Percentiles rank a stretch among this genome's conserved stretches.
These are phyloP conservation scores for Gigaspora rosea DNA, from an alignment of 192 early-diverging fungal genomes.

Conservation along the genomic window DNA sequence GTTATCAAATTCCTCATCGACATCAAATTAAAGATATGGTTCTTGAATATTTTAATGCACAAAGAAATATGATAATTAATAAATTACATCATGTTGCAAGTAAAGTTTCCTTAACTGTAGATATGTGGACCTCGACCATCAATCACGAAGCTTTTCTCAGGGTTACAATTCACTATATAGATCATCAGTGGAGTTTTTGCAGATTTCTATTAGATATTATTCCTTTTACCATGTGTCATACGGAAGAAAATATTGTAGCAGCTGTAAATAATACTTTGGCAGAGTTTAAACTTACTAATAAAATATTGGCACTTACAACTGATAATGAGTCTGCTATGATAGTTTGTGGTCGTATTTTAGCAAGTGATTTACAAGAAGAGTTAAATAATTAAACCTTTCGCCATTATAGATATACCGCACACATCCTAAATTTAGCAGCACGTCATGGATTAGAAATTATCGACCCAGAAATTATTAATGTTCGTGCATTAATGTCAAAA, in stretches of 20 bases:
- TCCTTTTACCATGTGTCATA: background rate
- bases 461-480: background rate
- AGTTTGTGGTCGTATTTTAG: background rate
- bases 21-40: too few species aligned
- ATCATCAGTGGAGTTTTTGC: background rate
- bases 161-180: conserved; percentile 17
- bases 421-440: background rate
- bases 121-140: conserved; percentile 6
- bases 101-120: background rate
- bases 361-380: background rate
- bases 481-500: background rate
- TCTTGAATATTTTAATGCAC: background rate
- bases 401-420: background rate
- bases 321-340: background rate
- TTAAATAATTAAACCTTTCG: background rate
- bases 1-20: background rate
- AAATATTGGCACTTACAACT: background rate
- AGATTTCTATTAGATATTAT: conserved; percentile 11
- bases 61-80: background rate
- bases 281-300: background rate
- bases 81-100: background rate
- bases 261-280: background rate
- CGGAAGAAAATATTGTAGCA: background rate
- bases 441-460: background rate
- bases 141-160: background rate